These are phyloP conservation scores for Gaertneriomyces semiglobifer DNA, from an alignment of 192 early-diverging fungal genomes.

Conservation along the genomic window DNA sequence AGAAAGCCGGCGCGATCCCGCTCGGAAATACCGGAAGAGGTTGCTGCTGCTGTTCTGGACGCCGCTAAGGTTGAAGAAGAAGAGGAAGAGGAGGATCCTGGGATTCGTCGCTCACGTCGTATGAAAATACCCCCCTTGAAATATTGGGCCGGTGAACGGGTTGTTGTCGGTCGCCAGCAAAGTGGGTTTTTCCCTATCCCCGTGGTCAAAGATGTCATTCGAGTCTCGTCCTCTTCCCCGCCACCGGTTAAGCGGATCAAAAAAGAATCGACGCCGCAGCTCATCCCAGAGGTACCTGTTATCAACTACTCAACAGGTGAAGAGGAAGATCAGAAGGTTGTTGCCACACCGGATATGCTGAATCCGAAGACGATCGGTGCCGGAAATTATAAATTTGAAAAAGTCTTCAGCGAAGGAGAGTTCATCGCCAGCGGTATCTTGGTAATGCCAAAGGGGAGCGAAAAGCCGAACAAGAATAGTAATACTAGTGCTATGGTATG, in stretches of 20 bases:
- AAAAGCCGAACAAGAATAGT: slow-evolving; percentile 52
- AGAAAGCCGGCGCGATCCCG: background rate
- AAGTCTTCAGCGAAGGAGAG: slow-evolving; percentile 52
- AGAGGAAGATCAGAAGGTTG: slow-evolving; percentile 39
- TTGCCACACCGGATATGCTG: slow-evolving; percentile 41
- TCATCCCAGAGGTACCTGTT: slow-evolving; percentile 34
- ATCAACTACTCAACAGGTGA: slow-evolving; percentile 31
- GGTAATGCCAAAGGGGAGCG: slow-evolving; percentile 46
- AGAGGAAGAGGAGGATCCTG: slow-evolving; percentile 25
- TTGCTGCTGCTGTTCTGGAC: background rate
- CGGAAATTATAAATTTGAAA: slow-evolving; percentile 48
- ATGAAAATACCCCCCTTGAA: slow-evolving; percentile 32
- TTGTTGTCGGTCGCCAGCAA: slow-evolving; percentile 25
- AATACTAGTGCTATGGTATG: slow-evolving; percentile 46
- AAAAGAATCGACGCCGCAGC: slow-evolving; percentile 17
- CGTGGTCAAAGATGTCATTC: slow-evolving; percentile 29
- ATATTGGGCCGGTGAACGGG: slow-evolving; percentile 41
- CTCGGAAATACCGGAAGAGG: slow-evolving; percentile 4
- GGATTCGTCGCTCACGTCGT: slow-evolving; percentile 25
- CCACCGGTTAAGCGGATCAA: slow-evolving; percentile 17
- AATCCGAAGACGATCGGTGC: slow-evolving; percentile 24
- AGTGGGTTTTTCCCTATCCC: slow-evolving; percentile 11
- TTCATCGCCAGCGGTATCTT: slow-evolving; percentile 50
- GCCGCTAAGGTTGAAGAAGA: background rate
- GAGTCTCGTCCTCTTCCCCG: slow-evolving; percentile 13